Percentiles rank a stretch among this genome's conserved stretches.
These are phyloP conservation scores for Coemansia aciculifera DNA, from an alignment of 192 early-diverging fungal genomes.

Conservation along the genomic window DNA sequence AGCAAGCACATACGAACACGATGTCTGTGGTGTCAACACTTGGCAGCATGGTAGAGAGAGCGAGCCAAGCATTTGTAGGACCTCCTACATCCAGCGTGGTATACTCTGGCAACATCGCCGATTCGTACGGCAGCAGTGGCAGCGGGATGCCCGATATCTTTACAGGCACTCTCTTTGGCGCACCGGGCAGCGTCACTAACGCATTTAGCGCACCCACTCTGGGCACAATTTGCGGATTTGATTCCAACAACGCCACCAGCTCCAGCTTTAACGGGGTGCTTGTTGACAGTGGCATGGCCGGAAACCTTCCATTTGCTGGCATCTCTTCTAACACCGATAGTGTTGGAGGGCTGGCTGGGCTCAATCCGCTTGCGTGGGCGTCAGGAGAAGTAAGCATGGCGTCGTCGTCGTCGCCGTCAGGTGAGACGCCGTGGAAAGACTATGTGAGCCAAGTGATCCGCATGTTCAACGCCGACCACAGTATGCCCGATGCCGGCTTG, in stretches of 20 bases:
- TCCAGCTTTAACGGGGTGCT: constrained; percentile 27
- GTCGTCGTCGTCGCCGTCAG: neutral
- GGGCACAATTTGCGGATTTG: neutral
- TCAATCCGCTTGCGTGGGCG: neutral
- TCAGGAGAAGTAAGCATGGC: neutral
- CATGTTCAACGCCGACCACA: constrained; percentile 29
- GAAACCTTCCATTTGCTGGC: constrained; percentile 32
- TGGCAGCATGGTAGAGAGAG: neutral
- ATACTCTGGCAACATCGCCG: neutral
- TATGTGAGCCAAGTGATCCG: constrained; percentile 48
- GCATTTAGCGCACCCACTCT: neutral
- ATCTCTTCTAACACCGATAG: constrained; percentile 31
- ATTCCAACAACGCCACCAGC: constrained; percentile 6
- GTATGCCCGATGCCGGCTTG: neutral
- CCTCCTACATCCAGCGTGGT: neutral
- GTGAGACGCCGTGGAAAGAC: constrained; percentile 35
- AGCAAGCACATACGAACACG: neutral
- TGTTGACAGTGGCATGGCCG: constrained; percentile 34
- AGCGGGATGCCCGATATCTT: neutral
- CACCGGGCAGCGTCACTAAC: neutral
- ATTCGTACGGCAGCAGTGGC: neutral
- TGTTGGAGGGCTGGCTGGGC: constrained; percentile 3
- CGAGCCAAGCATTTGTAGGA: neutral
- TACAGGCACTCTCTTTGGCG: neutral
- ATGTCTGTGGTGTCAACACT: neutral